Percentiles rank a stretch among this genome's conserved stretches.
Evolutionary conservation across 495 filamentous ascomycete species (phyloP).

Genomic region (Talaromyces adpressus): DNA sequence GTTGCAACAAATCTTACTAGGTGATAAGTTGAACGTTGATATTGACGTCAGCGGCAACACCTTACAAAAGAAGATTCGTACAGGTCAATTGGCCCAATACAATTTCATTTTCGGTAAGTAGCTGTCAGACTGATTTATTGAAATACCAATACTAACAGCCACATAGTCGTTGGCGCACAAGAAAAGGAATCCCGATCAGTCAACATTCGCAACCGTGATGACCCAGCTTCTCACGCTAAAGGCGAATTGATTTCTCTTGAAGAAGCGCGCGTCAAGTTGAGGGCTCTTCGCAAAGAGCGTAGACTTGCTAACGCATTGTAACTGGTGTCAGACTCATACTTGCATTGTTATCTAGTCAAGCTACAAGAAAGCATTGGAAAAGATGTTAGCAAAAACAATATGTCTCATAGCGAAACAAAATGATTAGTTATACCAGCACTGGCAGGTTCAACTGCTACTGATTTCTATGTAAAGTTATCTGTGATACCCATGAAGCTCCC

Average conservation of each 20-base stretch:
- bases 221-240: slow-evolving; percentile 70
- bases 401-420: background rate
- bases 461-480: background rate
- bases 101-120: slow-evolving; percentile 79
- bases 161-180: slow-evolving; percentile 70
- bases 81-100: slow-evolving; percentile 79
- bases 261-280: slow-evolving; percentile 69
- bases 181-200: slow-evolving; percentile 71
- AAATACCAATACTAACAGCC: slow-evolving; percentile 9
- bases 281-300: slow-evolving; percentile 58
- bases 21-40: slow-evolving; percentile 67
- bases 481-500: background rate
- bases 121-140: background rate
- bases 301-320: slow-evolving; percentile 46
- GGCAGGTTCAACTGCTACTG: background rate
- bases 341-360: background rate
- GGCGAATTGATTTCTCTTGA: slow-evolving; percentile 66
- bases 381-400: background rate
- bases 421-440: background rate
- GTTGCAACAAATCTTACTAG: slow-evolving; percentile 51
- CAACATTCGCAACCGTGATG: slow-evolving; percentile 88
- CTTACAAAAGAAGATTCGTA: slow-evolving; percentile 92
- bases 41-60: slow-evolving; percentile 87
- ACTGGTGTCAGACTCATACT: background rate
- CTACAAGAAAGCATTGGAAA: background rate